Conservation (phyloP, 352 stramenopile species). For the Phytophthora niederhauseri region DNA sequence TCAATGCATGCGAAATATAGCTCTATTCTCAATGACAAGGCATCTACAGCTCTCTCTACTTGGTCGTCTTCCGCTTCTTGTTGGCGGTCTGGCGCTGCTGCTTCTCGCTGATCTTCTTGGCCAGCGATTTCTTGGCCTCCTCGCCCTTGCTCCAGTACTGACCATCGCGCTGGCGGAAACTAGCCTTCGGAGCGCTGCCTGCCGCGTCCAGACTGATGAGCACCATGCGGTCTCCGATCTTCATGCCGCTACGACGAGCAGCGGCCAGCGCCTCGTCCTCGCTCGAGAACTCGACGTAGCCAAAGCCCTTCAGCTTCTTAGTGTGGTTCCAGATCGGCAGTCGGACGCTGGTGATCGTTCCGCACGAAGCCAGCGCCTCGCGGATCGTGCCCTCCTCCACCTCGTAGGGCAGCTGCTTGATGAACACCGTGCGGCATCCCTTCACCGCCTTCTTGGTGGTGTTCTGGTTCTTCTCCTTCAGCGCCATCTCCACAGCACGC, state of each 20-base stretch:
- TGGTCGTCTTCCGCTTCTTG: constrained; percentile 62
- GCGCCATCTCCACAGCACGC: constrained; percentile 66
- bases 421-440: constrained; percentile 93
- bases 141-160: constrained; percentile 91
- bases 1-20: constrained; percentile 26
- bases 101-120: constrained; percentile 75
- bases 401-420: constrained; percentile 96
- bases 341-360: constrained; percentile 93
- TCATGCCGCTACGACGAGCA: constrained; percentile 82
- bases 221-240: constrained; percentile 89
- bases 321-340: constrained; percentile 95
- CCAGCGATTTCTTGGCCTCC: constrained; percentile 81
- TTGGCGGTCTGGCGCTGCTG: constrained; percentile 51
- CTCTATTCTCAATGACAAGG: constrained; percentile 32
- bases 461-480: constrained; percentile 75
- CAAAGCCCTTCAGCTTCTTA: constrained; percentile 96
- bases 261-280: constrained; percentile 77
- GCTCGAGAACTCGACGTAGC: constrained; percentile 92
- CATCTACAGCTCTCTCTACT: constrained; percentile 19
- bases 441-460: constrained; percentile 71
- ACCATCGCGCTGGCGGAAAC: constrained; percentile 87
- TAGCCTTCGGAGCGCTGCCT: constrained; percentile 89
- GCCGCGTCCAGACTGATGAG: constrained; percentile 94
- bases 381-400: constrained; percentile 86
- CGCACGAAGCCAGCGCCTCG: constrained; percentile 85